These are phyloP conservation scores for Daldinia loculata DNA, from an alignment of 495 filamentous ascomycete species.

Conservation along the genomic window DNA sequence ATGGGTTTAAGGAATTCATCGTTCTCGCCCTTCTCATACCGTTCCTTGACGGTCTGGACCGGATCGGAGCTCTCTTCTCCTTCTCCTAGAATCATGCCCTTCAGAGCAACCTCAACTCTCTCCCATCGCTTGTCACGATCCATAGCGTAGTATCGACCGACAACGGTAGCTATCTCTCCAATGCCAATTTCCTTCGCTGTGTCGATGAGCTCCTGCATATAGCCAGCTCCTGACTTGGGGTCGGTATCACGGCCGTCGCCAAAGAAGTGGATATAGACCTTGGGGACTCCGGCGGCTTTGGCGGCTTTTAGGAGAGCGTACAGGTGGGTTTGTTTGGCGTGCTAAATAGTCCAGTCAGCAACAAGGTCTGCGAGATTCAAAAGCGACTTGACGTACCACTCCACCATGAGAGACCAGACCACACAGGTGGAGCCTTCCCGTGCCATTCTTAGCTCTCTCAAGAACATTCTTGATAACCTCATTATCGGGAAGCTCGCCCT, in stretches of 20 bases:
- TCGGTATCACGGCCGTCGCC: slow-evolving; percentile 98
- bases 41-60: slow-evolving; percentile 83
- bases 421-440: slow-evolving; percentile 88
- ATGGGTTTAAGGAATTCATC: slow-evolving; percentile 99
- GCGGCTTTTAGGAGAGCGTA: slow-evolving; percentile 86
- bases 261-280: slow-evolving; percentile 99
- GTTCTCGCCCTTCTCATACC: slow-evolving; percentile 86
- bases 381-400: slow-evolving; percentile 65
- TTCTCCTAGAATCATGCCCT: slow-evolving; percentile 84
- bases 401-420: slow-evolving; percentile 94
- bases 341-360: slow-evolving; percentile 54
- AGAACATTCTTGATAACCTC: slow-evolving; percentile 80
- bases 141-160: slow-evolving; percentile 98
- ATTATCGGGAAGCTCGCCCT: slow-evolving; percentile 79
- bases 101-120: slow-evolving; percentile 85
- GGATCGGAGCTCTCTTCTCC: slow-evolving; percentile 86
- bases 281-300: slow-evolving; percentile 83
- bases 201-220: slow-evolving; percentile 84
- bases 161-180: slow-evolving; percentile 90
- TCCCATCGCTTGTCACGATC: slow-evolving; percentile 99
- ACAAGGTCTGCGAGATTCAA: background rate
- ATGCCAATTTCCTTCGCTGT: slow-evolving; percentile 82
- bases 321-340: slow-evolving; percentile 93
- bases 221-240: slow-evolving; percentile 86
- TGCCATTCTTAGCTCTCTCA: slow-evolving; percentile 82